These are phyloP conservation scores for Colletotrichum sp. DNA, from an alignment of 2,329 filamentous ascomycete genomes.

Conservation along the genomic window DNA sequence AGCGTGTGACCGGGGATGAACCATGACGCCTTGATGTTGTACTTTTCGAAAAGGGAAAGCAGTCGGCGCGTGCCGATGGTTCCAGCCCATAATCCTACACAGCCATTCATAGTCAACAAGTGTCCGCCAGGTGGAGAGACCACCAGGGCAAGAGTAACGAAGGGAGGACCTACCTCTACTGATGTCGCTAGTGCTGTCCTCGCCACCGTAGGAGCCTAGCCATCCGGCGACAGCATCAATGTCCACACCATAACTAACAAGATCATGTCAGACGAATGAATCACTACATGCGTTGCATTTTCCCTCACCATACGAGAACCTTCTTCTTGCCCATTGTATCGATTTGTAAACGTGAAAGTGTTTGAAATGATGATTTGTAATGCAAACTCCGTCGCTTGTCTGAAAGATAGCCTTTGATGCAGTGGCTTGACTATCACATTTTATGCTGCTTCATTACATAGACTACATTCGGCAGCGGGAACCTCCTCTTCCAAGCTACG, in stretches of 20 bases:
- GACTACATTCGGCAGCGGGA: background rate
- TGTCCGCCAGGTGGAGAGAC: background rate
- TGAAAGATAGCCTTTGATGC: background rate
- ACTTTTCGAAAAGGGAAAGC: conserved; percentile 75
- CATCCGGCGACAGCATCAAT: conserved; percentile 78
- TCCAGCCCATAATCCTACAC: conserved; percentile 67
- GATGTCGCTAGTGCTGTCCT: conserved; percentile 76
- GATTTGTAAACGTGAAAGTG: background rate
- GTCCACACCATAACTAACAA: conserved; percentile 67
- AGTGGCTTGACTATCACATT: background rate
- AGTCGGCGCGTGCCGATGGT: conserved; percentile 69
- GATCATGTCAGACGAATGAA: background rate
- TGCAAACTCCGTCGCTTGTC: background rate
- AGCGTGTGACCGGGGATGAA: conserved; percentile 54
- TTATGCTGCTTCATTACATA: background rate
- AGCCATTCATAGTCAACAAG: background rate
- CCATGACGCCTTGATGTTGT: conserved; percentile 70
- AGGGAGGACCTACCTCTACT: conserved; percentile 58
- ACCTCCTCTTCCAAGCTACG: background rate
- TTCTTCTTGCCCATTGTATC: conserved; percentile 28
- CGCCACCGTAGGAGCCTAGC: conserved; percentile 76
- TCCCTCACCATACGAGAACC: conserved; percentile 25
- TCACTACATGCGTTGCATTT: background rate
- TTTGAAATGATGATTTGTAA: background rate
- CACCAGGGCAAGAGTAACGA: too few species aligned